Evolutionary conservation across 345 rosid genomes (phyloP), one percentile per base, ranked within the genome.

Genomic region (Brassica incana): DNA sequence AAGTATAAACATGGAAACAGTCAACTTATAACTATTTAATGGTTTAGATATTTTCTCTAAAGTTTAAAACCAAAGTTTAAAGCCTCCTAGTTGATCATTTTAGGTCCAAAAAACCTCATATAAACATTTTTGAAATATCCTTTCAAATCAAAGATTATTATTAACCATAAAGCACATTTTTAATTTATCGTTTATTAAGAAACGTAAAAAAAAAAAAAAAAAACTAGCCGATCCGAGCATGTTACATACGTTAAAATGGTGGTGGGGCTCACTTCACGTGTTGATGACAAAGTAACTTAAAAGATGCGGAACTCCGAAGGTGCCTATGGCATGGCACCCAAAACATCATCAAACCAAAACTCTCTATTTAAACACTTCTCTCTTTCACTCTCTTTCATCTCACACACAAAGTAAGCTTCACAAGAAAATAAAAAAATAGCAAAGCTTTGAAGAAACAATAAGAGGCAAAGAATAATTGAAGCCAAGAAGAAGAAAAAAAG

Each of bases 211-310:
- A 29, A 29, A 29, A 27, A 27, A 3, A 29, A 29, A 29, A 29
- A 29, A 29, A 29, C 32, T 23, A 29, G 32, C 32, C 32, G 32
- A 29, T 29, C 32, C 32, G 32, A 29, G 32, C 32, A 29, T 29
- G 32, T 29, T 0, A 29, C 18, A 67, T 65, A 78, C 73, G 73
- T 73, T 74, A 68, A 74, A 78, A 68, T 0, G 67, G 62, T 0
- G 70, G 78, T 50, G 83, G 79, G 73, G 52, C 48, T 64, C 67
- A 80, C 67, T 75, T 75, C 79, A 80, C 83, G 83, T 80, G 83
- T 79, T 59, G 69, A 78, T 78, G 50, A 15, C 25, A 58, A 38
- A 43, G 59, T 67, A 69, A 75, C 79, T 74, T 74, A 27, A 74
- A 80, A 75, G 75, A 75, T 80, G 79, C 79, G 76, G 76, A 80